phyloP scores from a whole-genome alignment of 805 yeast genomes.

The Sungouiozyma ichnusensis region DNA sequence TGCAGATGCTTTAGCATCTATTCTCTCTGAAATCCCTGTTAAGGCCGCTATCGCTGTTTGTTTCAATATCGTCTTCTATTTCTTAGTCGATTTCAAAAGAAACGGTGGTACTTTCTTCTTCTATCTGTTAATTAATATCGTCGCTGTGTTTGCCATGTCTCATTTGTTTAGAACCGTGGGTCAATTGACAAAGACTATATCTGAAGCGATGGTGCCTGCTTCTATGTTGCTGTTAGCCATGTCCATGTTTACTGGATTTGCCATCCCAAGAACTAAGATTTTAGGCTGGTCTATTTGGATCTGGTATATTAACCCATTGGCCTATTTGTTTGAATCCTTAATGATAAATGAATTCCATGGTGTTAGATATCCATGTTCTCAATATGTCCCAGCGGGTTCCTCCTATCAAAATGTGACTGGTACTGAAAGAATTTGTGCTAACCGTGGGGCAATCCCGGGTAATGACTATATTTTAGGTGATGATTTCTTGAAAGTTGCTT shows the following conservation, averaged over 20 bases:
- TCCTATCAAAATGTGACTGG: slow-evolving; percentile 29
- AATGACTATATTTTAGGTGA: slow-evolving; percentile 40
- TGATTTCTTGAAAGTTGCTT: slow-evolving; percentile 36
- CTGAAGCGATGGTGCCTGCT: slow-evolving; percentile 52
- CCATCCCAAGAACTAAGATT: slow-evolving; percentile 45
- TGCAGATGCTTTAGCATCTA: slow-evolving; percentile 47
- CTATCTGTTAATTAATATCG: slow-evolving; percentile 35
- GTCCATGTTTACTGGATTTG: slow-evolving; percentile 47
- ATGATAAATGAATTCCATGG: slow-evolving; percentile 49
- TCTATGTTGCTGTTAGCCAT: slow-evolving; percentile 40
- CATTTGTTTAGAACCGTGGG: slow-evolving; percentile 46
- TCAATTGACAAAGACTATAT: slow-evolving; percentile 36
- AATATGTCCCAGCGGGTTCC: slow-evolving; percentile 39
- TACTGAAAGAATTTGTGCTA: slow-evolving; percentile 40
- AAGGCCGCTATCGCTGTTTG: slow-evolving; percentile 35
- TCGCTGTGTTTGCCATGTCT: slow-evolving; percentile 42
- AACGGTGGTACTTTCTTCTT: slow-evolving; percentile 46
- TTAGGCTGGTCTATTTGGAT: slow-evolving; percentile 61
- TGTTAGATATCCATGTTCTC: slow-evolving; percentile 36
- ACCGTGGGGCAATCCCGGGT: slow-evolving; percentile 50
- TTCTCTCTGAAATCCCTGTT: slow-evolving; percentile 41
- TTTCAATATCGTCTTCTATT: slow-evolving; percentile 43
- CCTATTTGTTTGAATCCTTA: slow-evolving; percentile 47
- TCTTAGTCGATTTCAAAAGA: slow-evolving; percentile 44
- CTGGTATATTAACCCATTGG: slow-evolving; percentile 48